Conservation (phyloP, 306 rosid species). For the Acacia acuminata region DNA sequence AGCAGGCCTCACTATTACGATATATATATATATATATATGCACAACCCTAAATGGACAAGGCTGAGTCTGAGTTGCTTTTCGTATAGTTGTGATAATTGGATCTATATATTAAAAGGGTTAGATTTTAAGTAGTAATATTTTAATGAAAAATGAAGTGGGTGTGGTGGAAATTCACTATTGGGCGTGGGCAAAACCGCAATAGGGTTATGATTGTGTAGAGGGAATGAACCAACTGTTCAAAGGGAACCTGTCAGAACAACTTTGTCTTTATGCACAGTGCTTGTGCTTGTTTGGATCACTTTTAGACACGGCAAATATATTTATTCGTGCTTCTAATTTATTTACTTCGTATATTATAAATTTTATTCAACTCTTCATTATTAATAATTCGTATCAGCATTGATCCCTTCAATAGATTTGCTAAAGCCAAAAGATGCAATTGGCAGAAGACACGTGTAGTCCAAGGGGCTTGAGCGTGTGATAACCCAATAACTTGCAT, state of each 20-base stretch:
- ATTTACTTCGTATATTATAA: too few species aligned
- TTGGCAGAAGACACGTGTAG: constrained; percentile 39
- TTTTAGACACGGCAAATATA: too few species aligned
- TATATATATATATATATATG: not conserved
- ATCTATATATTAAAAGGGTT: constrained; percentile 14
- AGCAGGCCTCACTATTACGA: not conserved
- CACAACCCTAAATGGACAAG: constrained; percentile 1
- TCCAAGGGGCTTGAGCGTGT: not conserved
- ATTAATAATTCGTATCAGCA: constrained; percentile 4
- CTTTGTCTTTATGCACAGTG: constrained; percentile 23
- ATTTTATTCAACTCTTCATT: too few species aligned
- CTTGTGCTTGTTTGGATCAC: too few species aligned
- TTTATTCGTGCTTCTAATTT: too few species aligned
- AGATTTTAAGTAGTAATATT: not conserved
- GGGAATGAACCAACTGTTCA: constrained; percentile 35
- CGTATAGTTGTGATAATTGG: constrained; percentile 30
- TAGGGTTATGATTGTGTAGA: constrained; percentile 24
- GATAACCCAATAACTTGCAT: not conserved
- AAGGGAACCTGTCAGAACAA: constrained; percentile 26
- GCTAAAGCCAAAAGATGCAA: constrained; percentile 1
- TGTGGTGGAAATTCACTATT: constrained; percentile 37
- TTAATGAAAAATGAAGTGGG: constrained; percentile 22
- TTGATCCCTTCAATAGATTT: constrained; percentile 29
- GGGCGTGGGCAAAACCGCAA: constrained; percentile 29
- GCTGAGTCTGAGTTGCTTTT: constrained; percentile 11